Base-by-base conservation (phyloP, 2,329 filamentous ascomycete species). In the Fusarium coffeatum region DNA sequence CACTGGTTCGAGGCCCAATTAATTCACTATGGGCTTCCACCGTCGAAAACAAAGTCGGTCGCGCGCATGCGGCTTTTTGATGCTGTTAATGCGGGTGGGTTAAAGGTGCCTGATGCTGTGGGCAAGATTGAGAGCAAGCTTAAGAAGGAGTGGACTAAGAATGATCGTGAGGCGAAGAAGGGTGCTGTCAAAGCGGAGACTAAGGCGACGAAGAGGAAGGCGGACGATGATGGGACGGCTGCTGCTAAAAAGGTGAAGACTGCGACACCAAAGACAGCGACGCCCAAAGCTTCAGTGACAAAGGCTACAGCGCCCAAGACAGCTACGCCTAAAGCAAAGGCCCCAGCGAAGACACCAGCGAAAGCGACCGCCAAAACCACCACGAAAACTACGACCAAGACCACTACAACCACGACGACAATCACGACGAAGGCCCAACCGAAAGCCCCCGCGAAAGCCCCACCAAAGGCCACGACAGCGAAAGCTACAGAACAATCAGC, bases 1-100 rank as follows among this genome's bases (percentile, higher is more conserved):
- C 87, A 90, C 67, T 91, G 85, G 85, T 90, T 88, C 61, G 84
- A 88, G 66, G 87, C 88, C 0, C 88, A 91, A 66, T 81, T 90
- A 13, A 77, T 88, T 6, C 89, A 91, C 77, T 90, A 90, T 77
- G 88, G 87, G 2, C 80, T 91, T 0, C 80, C 80, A 9, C 82
- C 83, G n/a, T n/a, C n/a, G n/a, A 88, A 87, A 72, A 82, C 83
- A 46, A 90, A 90, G 77, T 83, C 86, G 23, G 83, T 84, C 1
- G 88, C 88, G 12, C 87, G 88, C 59, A 84, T 88, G 79, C 80
- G 88, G 4, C 78, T 91, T 18, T 81, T 86, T n/a, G 85, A 88
- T 66, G 87, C 87, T 10, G 74, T 89, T 62, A 86, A 84, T 37
- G 77, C 76, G 4, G 83, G 81, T 2, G 78, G 77, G 4, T 74